Evolutionary conservation across 768 basidiomycete genomes (phyloP).

Genomic region (Agaricus sinodeliciosus): DNA sequence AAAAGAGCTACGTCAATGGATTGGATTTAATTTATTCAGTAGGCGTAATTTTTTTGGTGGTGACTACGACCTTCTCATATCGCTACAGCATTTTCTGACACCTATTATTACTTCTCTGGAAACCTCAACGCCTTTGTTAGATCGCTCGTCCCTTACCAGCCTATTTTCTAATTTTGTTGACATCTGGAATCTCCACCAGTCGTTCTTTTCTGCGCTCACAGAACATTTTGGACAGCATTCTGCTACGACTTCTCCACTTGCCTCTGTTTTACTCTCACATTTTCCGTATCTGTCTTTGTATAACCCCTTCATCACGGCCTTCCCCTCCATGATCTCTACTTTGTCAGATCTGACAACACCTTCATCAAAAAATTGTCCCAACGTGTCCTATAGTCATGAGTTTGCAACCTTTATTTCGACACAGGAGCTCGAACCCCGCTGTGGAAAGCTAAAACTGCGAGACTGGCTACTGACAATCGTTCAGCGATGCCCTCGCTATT

Average conservation of each 20-base stretch:
- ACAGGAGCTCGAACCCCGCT: slow-evolving; percentile 64
- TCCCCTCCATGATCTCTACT: slow-evolving; percentile 57
- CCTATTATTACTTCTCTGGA: slow-evolving; percentile 76
- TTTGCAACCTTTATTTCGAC: slow-evolving; percentile 60
- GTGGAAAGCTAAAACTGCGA: slow-evolving; percentile 67
- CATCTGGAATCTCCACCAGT: slow-evolving; percentile 83
- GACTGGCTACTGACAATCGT: slow-evolving; percentile 87
- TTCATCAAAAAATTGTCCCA: slow-evolving; percentile 29
- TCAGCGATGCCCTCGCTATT: slow-evolving; percentile 83
- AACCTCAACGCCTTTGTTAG: slow-evolving; percentile 58
- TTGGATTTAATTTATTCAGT: slow-evolving; percentile 80
- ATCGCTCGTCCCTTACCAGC: slow-evolving; percentile 59
- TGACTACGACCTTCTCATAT: slow-evolving; percentile 1
- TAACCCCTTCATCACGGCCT: slow-evolving; percentile 78
- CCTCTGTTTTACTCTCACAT: slow-evolving; percentile 58
- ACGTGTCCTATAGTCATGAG: slow-evolving; percentile 36
- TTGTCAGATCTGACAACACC: slow-evolving; percentile 48
- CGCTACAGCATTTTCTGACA: slow-evolving; percentile 65
- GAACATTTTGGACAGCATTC: slow-evolving; percentile 27
- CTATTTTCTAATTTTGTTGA: slow-evolving; percentile 88
- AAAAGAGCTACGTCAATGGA: slow-evolving; percentile 74
- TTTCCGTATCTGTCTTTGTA: slow-evolving; percentile 88
- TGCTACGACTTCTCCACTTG: slow-evolving; percentile 25
- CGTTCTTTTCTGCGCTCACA: slow-evolving; percentile 60
- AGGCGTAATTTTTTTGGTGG: slow-evolving; percentile 18